Evolutionary conservation across 1,139 yeast species (phyloP), one percentile per base, ranked within the genome.

Genomic region (Lodderomyces jiufengensis): DNA sequence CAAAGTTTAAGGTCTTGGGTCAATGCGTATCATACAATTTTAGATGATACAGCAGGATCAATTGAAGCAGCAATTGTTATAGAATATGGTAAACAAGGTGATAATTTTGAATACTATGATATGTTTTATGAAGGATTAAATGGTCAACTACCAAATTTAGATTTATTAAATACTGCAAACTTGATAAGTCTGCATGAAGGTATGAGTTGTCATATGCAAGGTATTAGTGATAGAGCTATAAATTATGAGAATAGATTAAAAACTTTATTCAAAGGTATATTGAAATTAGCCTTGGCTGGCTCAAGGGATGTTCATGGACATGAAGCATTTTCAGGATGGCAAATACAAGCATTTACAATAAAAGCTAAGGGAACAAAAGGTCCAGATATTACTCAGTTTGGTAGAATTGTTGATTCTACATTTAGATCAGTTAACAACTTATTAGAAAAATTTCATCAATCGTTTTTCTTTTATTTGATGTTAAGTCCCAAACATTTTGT

Each of bases 321-420:
- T 47, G 97, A 90, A 54, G 87, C 90, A 9, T 92, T 92, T 55
- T 83, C 95, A 34, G 97, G 97, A 2, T 92, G 96, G 95, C 84
- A 94, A 56, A 85, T 94, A 40, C 97, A 92, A 58, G 84, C 97
- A 0, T 61, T 92, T 24, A 86, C 97, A 1, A 57, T 94, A 27
- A 74, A 74, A 38, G 97, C 95, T 0, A 61, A 60, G 22, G 84
- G 82, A 1, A 65, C 64, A 1, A 52, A 54, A 4, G 85, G 84
- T 1, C 70, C 70, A 33, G 97, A 92, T 61, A 80, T 92, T 34
- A 92, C 97, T 0, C 88, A 94, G 23, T 82, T 86, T 57, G 98
- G 98, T 4, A 74, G 98, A 55, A 72, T 90, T 4, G 76, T 88
- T 12, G 99, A 94, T 57, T 86, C 94, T 2, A 69, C 85, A 11